Evolutionary conservation across 2,329 filamentous ascomycete genomes (phyloP), one percentile per base, ranked within the genome.

Genomic region (Apiospora sp.): DNA sequence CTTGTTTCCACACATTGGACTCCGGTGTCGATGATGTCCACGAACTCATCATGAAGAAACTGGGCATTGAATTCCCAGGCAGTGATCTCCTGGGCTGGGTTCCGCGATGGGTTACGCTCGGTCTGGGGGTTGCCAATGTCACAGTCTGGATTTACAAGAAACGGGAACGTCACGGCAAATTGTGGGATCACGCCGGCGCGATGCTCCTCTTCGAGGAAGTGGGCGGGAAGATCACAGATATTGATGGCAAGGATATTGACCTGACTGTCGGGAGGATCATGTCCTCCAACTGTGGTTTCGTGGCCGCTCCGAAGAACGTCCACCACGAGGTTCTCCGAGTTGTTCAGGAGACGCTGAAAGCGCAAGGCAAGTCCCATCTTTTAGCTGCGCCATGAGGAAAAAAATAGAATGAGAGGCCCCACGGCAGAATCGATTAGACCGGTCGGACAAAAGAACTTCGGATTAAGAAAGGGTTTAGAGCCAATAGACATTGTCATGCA

Each of bases 131-230:
- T 5, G 87, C 84, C 13, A 88, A 90, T 79, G 82, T 85, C 54
- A 89, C 87, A 0, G 83, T 89, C 13, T 90, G 88, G 88, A 85
- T 89, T 13, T 91, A 90, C 80, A 86, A 85, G 74, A 79, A 80
- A 30, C 81, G 83, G 27, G 83, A 84, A 34, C 82, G 88, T 0
- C 82, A 82, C 14, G 89, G 84, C 13, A 90, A 91, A 80, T 82
- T 88, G 0, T 91, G 88, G 89, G 89, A 91, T 74, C 89, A 91
- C 72, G 88, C 88, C 0, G 89, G 89, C 2, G 89, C 88, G 0
- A 89, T 90, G 87, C 77, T 91, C 44, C 77, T 91, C 10, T 90
- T 88, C 61, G 85, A 89, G 73, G 89, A 91, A 77, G 82, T 86
- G 1, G 89, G 89, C 0, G 89, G 89, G 1, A 83, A 81, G 72